A percentile compares a stretch with the other conserved stretches of the same genome.
Evolutionary conservation across 129 eudicot species (phyloP).

Genomic region (Pulicaria dysenterica): DNA sequence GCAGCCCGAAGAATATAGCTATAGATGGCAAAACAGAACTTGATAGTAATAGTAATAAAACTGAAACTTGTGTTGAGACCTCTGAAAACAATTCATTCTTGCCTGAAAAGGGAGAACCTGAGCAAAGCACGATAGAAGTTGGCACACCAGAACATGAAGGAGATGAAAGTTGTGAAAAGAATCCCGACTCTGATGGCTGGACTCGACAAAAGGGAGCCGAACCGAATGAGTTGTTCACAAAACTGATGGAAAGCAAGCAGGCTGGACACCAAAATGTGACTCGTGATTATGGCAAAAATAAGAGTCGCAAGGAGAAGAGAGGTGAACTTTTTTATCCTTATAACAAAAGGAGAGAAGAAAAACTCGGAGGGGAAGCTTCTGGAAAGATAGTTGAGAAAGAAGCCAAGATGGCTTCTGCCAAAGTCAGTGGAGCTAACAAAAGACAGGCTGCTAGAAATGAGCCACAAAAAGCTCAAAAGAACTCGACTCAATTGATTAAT

Average conservation of each 20-base stretch:
- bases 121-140: slow-evolving; percentile 36
- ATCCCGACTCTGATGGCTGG: slow-evolving; percentile 61
- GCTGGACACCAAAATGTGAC: slow-evolving; percentile 36
- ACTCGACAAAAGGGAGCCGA: slow-evolving; percentile 79
- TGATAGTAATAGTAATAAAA: slow-evolving; percentile 24
- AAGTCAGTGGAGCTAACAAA: slow-evolving; percentile 43
- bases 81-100: slow-evolving; percentile 30
- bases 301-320: slow-evolving; percentile 48
- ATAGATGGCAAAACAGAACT: slow-evolving; percentile 27
- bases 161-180: slow-evolving; percentile 45
- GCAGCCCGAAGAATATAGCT: slow-evolving; percentile 35
- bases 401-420: slow-evolving; percentile 48
- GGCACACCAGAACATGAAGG: slow-evolving; percentile 34
- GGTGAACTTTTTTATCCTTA: slow-evolving; percentile 61
- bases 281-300: slow-evolving; percentile 41
- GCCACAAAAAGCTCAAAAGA: slow-evolving; percentile 48
- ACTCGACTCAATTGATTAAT: slow-evolving; percentile 33
- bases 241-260: slow-evolving; percentile 72
- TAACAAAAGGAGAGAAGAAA: slow-evolving; percentile 78
- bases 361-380: slow-evolving; percentile 53
- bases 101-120: slow-evolving; percentile 34
- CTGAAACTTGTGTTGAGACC: slow-evolving; percentile 35
- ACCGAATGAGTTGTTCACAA: slow-evolving; percentile 59
- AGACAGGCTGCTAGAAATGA: slow-evolving; percentile 38
- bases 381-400: slow-evolving; percentile 62